Evolutionary conservation across 2,329 filamentous ascomycete genomes (phyloP).

Genomic region (Trichoderma hamatum): DNA sequence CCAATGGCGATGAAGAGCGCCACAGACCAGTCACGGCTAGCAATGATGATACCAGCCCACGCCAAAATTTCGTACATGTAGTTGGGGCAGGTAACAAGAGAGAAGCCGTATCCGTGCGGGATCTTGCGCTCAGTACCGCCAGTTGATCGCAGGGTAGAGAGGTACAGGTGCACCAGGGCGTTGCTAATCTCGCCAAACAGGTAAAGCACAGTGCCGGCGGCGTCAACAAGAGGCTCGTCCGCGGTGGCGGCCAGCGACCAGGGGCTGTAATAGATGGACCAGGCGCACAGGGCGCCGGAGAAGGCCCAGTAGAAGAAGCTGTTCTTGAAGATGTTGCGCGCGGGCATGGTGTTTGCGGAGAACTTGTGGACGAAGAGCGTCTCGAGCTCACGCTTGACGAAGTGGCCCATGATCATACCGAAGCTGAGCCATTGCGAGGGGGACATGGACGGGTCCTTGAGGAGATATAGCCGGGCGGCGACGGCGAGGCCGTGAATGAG

Average conservation of each 20-base stretch:
- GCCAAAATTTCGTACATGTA: constrained; percentile 91
- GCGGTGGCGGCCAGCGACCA: constrained; percentile 65
- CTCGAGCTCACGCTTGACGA: constrained; percentile 92
- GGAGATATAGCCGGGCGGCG: constrained; percentile 68
- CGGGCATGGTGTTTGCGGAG: constrained; percentile 91
- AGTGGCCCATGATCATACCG: constrained; percentile 77
- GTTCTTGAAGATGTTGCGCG: constrained; percentile 91
- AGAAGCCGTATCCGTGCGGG: constrained; percentile 81
- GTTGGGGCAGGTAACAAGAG: constrained; percentile 90
- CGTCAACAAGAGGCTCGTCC: constrained; percentile 56
- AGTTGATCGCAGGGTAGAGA: constrained; percentile 74
- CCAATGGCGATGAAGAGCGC: constrained; percentile 76
- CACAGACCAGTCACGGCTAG: constrained; percentile 78
- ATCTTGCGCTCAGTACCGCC: constrained; percentile 88
- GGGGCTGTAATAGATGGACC: constrained; percentile 78
- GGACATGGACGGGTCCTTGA: constrained; percentile 56
- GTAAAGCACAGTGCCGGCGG: constrained; percentile 72
- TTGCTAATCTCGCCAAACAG: constrained; percentile 79
- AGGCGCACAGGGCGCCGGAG: constrained; percentile 78
- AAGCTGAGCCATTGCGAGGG: constrained; percentile 74
- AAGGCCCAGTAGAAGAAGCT: constrained; percentile 90
- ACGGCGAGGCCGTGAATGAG: constrained; percentile 79
- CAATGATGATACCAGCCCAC: constrained; percentile 80
- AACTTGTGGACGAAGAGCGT: constrained; percentile 95
- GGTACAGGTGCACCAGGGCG: constrained; percentile 75